A percentile compares a stretch with the other conserved stretches of the same genome.
Evolutionary conservation across 306 rosid species (phyloP).

Genomic region (Castanea sativa): DNA sequence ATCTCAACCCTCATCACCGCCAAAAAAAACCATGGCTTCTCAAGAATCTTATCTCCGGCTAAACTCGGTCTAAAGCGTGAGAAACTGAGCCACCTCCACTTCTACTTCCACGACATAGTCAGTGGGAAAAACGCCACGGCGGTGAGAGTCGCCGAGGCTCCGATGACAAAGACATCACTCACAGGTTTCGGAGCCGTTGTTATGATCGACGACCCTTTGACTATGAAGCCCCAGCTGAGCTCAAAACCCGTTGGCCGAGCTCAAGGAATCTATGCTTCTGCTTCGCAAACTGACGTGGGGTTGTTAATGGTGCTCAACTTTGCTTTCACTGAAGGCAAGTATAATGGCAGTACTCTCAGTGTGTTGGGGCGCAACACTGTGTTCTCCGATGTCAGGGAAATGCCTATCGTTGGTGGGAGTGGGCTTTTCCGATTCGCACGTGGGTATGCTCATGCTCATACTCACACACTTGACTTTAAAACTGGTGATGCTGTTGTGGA

Average conservation of each 20-base stretch:
- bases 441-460: conserved; percentile 54
- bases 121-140: conserved; percentile 49
- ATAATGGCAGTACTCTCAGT: conserved; percentile 55
- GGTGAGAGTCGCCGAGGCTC: conserved; percentile 37
- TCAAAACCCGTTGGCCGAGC: conserved; percentile 55
- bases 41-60: background rate
- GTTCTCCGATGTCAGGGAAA: conserved; percentile 42
- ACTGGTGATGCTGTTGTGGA: conserved; percentile 56
- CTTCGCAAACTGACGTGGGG: conserved; percentile 46
- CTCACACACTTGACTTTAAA: conserved; percentile 1
- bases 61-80: conserved; percentile 28
- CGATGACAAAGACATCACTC: conserved; percentile 16
- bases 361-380: conserved; percentile 56
- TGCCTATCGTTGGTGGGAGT: conserved; percentile 72
- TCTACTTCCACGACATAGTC: conserved; percentile 51
- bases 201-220: conserved; percentile 61
- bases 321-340: conserved; percentile 53
- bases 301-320: conserved; percentile 54
- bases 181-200: conserved; percentile 42
- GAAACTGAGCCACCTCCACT: conserved; percentile 48
- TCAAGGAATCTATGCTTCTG: conserved; percentile 61
- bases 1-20: background rate
- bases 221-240: conserved; percentile 31
- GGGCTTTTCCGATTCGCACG: conserved; percentile 71
- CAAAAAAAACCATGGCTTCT: conserved; percentile 4